These are phyloP conservation scores for Phylloporus rhodoxanthus DNA, from an alignment of 768 basidiomycete species.

Conservation along the genomic window DNA sequence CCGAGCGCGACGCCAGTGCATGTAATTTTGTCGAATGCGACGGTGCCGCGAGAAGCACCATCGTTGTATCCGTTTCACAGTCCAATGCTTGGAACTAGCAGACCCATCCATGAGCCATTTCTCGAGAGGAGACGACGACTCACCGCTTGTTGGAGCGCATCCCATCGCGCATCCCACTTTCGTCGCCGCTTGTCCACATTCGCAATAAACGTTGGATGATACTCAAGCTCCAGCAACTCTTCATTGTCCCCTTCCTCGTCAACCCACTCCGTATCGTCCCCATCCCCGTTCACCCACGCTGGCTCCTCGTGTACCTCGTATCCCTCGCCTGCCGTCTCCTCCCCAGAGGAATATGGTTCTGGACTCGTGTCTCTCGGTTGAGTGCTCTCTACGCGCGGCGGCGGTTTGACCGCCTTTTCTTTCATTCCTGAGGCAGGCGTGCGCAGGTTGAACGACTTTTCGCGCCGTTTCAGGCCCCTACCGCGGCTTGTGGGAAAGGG, in stretches of 20 bases:
- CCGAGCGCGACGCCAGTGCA: constrained; percentile 58
- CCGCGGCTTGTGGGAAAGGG: constrained; percentile 44
- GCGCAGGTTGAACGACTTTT: constrained; percentile 34
- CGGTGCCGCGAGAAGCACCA: constrained; percentile 69
- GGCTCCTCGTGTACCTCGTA: constrained; percentile 38
- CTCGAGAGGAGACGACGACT: background rate
- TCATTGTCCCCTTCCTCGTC: constrained; percentile 68
- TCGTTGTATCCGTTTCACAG: constrained; percentile 74
- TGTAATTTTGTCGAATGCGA: constrained; percentile 66
- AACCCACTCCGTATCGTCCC: constrained; percentile 53
- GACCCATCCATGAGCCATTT: constrained; percentile 1
- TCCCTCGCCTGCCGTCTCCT: constrained; percentile 73
- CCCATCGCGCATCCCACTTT: constrained; percentile 74
- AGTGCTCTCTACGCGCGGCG: constrained; percentile 76
- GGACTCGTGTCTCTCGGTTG: constrained; percentile 79
- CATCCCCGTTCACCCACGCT: constrained; percentile 29
- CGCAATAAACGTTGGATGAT: constrained; percentile 64
- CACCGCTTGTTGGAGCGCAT: constrained; percentile 66
- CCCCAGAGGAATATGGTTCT: constrained; percentile 67
- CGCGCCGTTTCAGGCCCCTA: constrained; percentile 41
- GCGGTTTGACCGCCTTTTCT: constrained; percentile 47
- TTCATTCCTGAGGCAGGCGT: constrained; percentile 14
- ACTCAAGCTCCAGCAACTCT: constrained; percentile 70
- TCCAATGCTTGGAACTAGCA: constrained; percentile 70
- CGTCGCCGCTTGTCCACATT: constrained; percentile 63